A percentile compares a stretch with the other conserved stretches of the same genome.
These are phyloP conservation scores for Phanerodontia chrysosporium DNA, from an alignment of 768 basidiomycete species.

Conservation along the genomic window DNA sequence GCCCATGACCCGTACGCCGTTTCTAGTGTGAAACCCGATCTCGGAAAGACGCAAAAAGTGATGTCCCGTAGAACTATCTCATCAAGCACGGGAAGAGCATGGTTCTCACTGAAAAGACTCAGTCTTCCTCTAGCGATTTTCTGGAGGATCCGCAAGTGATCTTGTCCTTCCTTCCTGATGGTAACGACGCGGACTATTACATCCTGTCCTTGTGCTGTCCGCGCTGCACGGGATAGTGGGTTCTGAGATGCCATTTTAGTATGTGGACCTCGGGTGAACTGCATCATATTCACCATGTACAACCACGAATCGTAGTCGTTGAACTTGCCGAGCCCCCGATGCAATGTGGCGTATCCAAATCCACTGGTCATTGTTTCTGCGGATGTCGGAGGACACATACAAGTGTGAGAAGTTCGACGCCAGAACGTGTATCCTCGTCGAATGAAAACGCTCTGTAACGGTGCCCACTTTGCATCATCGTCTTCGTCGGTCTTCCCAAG, in stretches of 20 bases:
- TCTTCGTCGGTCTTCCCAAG: too few relatives aligned
- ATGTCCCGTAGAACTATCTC: conserved; percentile 26
- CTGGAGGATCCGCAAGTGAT: conserved; percentile 18
- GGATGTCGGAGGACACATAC: not conserved
- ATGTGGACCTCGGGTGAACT: not conserved
- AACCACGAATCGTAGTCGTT: not conserved
- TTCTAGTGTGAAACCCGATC: conserved; percentile 11
- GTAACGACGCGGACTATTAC: not conserved
- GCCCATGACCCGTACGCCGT: conserved; percentile 20
- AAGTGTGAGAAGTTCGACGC: not conserved
- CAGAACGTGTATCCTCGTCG: not conserved
- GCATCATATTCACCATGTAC: not conserved
- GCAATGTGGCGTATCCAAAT: not conserved
- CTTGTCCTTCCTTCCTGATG: not conserved
- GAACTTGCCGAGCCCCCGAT: not conserved
- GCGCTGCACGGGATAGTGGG: not conserved
- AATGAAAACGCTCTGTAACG: too few relatives aligned
- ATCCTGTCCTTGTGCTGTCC: not conserved
- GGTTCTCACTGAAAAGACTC: conserved; percentile 19
- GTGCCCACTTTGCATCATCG: too few relatives aligned
- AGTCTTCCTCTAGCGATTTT: conserved; percentile 16
- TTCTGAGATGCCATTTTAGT: not conserved
- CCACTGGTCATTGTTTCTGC: not conserved
- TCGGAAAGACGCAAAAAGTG: conserved; percentile 26
- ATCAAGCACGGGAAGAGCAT: conserved; percentile 24